phyloP scores from a whole-genome alignment of 352 stramenopile genomes.

The Pythium scleroteichum region DNA sequence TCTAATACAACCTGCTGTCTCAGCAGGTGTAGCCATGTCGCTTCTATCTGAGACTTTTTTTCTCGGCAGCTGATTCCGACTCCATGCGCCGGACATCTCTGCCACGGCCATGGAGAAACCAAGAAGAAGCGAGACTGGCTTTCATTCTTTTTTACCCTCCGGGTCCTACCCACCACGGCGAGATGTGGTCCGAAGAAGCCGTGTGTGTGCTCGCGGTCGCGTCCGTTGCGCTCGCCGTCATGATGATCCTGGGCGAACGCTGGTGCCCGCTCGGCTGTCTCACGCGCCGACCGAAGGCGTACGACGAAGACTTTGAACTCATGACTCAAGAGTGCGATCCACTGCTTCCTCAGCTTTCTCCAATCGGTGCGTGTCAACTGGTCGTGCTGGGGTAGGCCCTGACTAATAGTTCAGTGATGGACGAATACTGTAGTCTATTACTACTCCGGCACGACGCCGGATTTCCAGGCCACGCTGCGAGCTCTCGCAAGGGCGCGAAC shows the following conservation, averaged over 20 bases:
- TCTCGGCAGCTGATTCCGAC: too few relatives aligned
- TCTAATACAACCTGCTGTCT: too few relatives aligned
- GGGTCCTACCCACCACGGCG: too few relatives aligned
- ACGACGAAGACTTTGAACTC: conserved; percentile 11
- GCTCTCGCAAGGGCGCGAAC: conserved; percentile 15
- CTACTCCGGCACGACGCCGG: conserved; percentile 8
- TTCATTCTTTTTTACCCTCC: too few relatives aligned
- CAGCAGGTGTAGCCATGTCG: too few relatives aligned
- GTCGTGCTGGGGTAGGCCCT: too few relatives aligned
- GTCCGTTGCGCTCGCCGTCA: not conserved
- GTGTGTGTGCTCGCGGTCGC: not conserved
- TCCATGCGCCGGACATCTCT: too few relatives aligned
- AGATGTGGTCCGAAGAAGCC: too few relatives aligned
- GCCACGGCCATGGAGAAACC: too few relatives aligned
- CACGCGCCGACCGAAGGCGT: conserved; percentile 22
- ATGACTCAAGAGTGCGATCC: conserved; percentile 11
- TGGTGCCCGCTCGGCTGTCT: conserved; percentile 23
- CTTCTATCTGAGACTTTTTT: too few relatives aligned
- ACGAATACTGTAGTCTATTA: conserved; percentile 20
- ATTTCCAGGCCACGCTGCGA: conserved; percentile 13
- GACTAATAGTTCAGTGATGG: too few relatives aligned
- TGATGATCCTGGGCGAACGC: not conserved
- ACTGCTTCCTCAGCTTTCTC: conserved; percentile 16
- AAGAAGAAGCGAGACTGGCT: too few relatives aligned
- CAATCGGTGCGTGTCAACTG: conserved; percentile 13